These are phyloP conservation scores for Pterula multifida DNA, from an alignment of 1,284 basidiomycete genomes.

Conservation along the genomic window DNA sequence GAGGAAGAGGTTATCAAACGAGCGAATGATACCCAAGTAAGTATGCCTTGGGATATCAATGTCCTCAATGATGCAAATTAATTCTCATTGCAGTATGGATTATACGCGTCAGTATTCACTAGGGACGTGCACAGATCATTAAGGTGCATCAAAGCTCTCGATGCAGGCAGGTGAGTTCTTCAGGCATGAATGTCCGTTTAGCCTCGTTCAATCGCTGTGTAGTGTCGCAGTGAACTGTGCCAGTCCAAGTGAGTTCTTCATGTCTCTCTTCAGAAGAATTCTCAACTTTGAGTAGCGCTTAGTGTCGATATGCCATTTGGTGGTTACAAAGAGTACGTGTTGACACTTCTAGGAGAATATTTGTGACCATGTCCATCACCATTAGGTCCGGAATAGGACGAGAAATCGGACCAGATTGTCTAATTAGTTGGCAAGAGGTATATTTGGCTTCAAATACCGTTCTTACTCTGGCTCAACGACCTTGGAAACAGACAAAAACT, in stretches of 20 bases:
- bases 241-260: not conserved
- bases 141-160: not conserved
- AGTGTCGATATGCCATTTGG: constrained; percentile 1
- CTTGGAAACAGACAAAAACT: not conserved
- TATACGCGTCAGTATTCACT: constrained; percentile 3
- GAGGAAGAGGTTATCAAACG: constrained; percentile 2
- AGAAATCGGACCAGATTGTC: not conserved
- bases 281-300: not conserved
- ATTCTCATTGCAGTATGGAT: not conserved
- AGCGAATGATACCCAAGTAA: constrained; percentile 5
- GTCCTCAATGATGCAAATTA: not conserved
- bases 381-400: not conserved
- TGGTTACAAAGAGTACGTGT: constrained; percentile 1
- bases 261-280: not conserved
- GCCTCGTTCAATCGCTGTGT: not conserved
- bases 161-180: constrained; percentile 1
- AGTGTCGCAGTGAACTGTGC: constrained; percentile 2
- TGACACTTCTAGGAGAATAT: not conserved
- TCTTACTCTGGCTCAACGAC: not conserved
- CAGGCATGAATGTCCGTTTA: not conserved
- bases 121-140: constrained; percentile 4
- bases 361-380: not conserved
- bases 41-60: not conserved
- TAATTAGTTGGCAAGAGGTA: not conserved
- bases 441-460: not conserved